Evolutionary conservation across 1,284 basidiomycete species (phyloP).

Genomic region (Rhodotorula sp.): DNA sequence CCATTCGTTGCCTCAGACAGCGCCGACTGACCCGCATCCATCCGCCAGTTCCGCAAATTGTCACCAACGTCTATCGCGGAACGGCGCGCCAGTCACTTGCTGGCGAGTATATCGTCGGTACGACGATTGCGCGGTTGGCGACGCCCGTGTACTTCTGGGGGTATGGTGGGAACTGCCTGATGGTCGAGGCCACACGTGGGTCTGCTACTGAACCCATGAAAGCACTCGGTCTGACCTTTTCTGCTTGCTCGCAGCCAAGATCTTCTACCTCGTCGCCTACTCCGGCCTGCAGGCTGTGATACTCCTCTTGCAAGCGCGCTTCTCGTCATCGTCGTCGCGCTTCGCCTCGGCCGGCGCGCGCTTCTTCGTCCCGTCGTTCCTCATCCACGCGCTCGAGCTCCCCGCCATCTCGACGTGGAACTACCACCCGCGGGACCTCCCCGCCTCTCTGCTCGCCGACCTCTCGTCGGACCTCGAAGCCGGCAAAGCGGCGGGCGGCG

Average conservation of each 20-base stretch:
- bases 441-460: constrained; percentile 2
- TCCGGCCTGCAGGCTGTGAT: constrained; percentile 42
- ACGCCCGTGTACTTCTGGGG: constrained; percentile 50
- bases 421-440: constrained; percentile 47
- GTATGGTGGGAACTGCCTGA: constrained; percentile 46
- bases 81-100: constrained; percentile 42
- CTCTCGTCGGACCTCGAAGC: constrained; percentile 26
- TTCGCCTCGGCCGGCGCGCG: constrained; percentile 37
- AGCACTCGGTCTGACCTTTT: not conserved
- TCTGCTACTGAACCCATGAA: not conserved
- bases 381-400: constrained; percentile 22
- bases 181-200: constrained; percentile 45
- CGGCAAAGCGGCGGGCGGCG: not conserved
- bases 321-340: constrained; percentile 26
- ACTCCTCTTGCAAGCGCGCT: constrained; percentile 42
- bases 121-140: constrained; percentile 46
- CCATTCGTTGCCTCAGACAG: too few species aligned
- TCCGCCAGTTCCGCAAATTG: constrained; percentile 48
- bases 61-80: constrained; percentile 46
- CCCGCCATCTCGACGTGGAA: constrained; percentile 44
- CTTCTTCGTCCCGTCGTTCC: constrained; percentile 45
- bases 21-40: not conserved
- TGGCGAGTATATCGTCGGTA: constrained; percentile 46
- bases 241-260: constrained; percentile 30
- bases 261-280: constrained; percentile 45